These are phyloP conservation scores for Backusella sp. DNA, from an alignment of 192 early-diverging fungal genomes.

Conservation along the genomic window DNA sequence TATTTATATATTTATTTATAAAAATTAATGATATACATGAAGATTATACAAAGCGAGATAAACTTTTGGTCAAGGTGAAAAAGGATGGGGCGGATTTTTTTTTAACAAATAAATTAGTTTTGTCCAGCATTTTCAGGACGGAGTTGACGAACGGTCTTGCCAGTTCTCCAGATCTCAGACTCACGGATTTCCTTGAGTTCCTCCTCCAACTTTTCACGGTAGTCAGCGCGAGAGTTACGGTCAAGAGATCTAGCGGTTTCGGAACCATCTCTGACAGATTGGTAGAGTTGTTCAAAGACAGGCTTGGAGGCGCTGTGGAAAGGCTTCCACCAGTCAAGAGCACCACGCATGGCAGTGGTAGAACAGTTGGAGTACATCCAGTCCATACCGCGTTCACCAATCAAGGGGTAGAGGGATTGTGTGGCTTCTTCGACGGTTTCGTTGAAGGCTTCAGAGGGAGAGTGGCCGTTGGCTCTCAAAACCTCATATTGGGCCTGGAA, in stretches of 20 bases:
- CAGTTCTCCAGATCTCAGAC: constrained; percentile 92
- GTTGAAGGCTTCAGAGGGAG: constrained; percentile 98
- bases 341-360: constrained; percentile 94
- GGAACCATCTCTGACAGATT: constrained; percentile 79
- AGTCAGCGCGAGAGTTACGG: constrained; percentile 89
- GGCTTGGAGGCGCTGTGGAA: constrained; percentile 94
- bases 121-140: constrained; percentile 77
- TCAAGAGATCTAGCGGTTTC: constrained; percentile 84
- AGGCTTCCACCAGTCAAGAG: constrained; percentile 94
- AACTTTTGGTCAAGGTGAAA: neutral
- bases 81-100: neutral
- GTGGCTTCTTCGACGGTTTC: constrained; percentile 99
- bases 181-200: constrained; percentile 90
- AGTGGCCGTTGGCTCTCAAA: constrained; percentile 85
- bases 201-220: constrained; percentile 90
- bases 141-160: constrained; percentile 82
- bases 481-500: constrained; percentile 98
- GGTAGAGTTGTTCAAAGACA: constrained; percentile 90
- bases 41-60: neutral
- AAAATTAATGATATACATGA: neutral
- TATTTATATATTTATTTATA: neutral
- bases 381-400: constrained; percentile 92
- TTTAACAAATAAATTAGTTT: constrained; percentile 12
- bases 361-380: constrained; percentile 99
- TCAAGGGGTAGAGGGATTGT: constrained; percentile 94